These are phyloP conservation scores for Ceratobasidium theobromae DNA, from an alignment of 1,284 basidiomycete species.

Conservation along the genomic window DNA sequence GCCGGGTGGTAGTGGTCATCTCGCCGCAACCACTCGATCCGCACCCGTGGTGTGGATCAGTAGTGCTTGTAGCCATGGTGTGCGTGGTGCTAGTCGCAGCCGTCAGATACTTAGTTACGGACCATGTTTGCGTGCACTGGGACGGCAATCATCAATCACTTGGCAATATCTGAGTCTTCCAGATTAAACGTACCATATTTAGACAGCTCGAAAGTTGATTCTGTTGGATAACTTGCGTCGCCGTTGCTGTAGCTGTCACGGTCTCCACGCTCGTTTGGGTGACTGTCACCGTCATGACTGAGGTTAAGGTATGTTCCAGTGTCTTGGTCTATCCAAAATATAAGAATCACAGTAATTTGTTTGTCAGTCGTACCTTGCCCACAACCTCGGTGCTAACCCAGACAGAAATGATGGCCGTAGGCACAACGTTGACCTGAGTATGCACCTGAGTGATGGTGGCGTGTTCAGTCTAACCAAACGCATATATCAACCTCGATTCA, in stretches of 20 bases:
- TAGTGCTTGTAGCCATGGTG: no score
- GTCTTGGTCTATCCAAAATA: slow-evolving; percentile 21
- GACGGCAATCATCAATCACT: background rate
- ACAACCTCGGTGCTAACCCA: slow-evolving; percentile 27
- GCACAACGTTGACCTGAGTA: slow-evolving; percentile 25
- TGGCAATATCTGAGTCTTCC: background rate
- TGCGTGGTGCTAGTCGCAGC: background rate
- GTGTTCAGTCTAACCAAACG: slow-evolving; percentile 18
- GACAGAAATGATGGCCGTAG: slow-evolving; percentile 14
- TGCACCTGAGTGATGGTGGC: slow-evolving; percentile 32
- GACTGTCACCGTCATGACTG: background rate
- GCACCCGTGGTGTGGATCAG: background rate
- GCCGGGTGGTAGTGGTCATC: background rate
- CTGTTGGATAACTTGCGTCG: slow-evolving; percentile 28
- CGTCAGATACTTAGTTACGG: background rate
- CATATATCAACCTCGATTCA: background rate
- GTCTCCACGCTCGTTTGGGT: slow-evolving; percentile 31
- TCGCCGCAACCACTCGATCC: slow-evolving; percentile 4
- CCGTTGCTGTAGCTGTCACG: slow-evolving; percentile 31
- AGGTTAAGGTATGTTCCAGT: slow-evolving; percentile 4
- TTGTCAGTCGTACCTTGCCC: slow-evolving; percentile 19
- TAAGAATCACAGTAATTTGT: no score
- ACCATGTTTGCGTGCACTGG: slow-evolving; percentile 13
- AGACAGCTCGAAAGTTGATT: slow-evolving; percentile 31
- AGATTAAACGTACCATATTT: slow-evolving; percentile 13